A percentile compares a stretch with the other conserved stretches of the same genome.
Evolutionary conservation across 2,329 filamentous ascomycete species (phyloP).

Genomic region (Lithohypha guttulata): DNA sequence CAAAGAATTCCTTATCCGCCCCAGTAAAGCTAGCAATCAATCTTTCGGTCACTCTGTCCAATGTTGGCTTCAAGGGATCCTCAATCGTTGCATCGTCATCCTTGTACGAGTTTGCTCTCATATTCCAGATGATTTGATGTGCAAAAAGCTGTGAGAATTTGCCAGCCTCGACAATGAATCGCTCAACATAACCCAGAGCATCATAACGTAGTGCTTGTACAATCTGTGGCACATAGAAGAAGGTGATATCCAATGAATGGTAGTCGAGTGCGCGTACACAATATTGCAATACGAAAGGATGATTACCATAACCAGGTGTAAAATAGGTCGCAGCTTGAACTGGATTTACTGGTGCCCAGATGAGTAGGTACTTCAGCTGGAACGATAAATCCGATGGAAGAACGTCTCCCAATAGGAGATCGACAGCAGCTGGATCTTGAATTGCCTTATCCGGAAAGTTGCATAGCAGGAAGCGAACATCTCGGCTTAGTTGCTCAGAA

Average conservation of each 20-base stretch:
- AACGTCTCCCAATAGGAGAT: constrained; percentile 65
- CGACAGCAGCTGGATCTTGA: constrained; percentile 68
- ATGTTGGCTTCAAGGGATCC: constrained; percentile 81
- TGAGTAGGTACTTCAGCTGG: constrained; percentile 86
- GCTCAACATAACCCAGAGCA: constrained; percentile 81
- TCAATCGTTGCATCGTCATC: constrained; percentile 86
- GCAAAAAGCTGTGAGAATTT: constrained; percentile 97
- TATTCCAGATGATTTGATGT: constrained; percentile 99
- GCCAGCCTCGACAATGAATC: constrained; percentile 93
- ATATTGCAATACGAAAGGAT: constrained; percentile 91
- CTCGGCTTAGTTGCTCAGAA: constrained; percentile 58
- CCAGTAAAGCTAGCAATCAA: constrained; percentile 72
- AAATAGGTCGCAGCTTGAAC: constrained; percentile 91
- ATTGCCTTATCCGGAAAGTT: constrained; percentile 77
- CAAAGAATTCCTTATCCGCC: constrained; percentile 75
- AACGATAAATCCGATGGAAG: constrained; percentile 69
- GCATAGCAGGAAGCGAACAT: constrained; percentile 69
- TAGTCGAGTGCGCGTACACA: constrained; percentile 90
- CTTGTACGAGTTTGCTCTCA: constrained; percentile 98
- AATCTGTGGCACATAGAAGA: constrained; percentile 98
- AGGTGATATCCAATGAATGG: constrained; percentile 91
- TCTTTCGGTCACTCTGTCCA: constrained; percentile 79
- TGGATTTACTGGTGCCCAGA: constrained; percentile 86
- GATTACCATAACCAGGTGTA: constrained; percentile 76
- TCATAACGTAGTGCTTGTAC: constrained; percentile 93